phyloP scores from a whole-genome alignment of 2,329 filamentous ascomycete species.

The Xylaria sp. region DNA sequence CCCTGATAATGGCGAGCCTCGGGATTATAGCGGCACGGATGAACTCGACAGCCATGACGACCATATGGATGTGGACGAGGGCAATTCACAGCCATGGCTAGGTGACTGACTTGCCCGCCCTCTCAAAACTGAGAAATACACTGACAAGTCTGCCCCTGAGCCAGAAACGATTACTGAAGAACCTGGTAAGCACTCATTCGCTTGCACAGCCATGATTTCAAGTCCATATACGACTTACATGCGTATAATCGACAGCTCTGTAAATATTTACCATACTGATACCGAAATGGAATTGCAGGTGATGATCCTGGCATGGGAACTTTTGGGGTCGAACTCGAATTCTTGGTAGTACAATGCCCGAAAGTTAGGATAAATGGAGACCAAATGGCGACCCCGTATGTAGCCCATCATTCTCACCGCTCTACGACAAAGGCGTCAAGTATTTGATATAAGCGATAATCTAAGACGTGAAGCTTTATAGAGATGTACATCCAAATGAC shows the following conservation, averaged over 20 bases:
- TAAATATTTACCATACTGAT: not conserved
- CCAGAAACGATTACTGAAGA: not conserved
- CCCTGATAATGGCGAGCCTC: too few relatives aligned
- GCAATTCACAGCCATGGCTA: not conserved
- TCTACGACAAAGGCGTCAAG: not conserved
- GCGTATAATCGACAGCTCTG: not conserved
- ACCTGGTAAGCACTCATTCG: not conserved
- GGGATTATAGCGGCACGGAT: not conserved
- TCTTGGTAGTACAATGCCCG: conserved; percentile 34
- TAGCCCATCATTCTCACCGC: too few relatives aligned
- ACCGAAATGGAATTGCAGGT: not conserved
- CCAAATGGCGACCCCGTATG: not conserved
- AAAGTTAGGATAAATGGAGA: not conserved
- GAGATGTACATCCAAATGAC: conserved; percentile 37
- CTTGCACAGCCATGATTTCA: not conserved
- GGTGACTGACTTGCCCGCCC: not conserved
- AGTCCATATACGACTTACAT: not conserved
- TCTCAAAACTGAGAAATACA: too few relatives aligned
- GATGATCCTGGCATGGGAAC: conserved; percentile 10
- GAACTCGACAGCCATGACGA: not conserved
- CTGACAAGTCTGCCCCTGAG: not conserved
- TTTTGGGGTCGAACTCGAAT: conserved; percentile 39
- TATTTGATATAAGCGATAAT: not conserved
- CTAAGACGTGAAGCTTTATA: not conserved
- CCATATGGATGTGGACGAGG: not conserved